Percentiles rank a stretch among this genome's conserved stretches.
These are phyloP conservation scores for Cucurbitaria berberidis DNA, from an alignment of 2,329 filamentous ascomycete genomes.

Conservation along the genomic window DNA sequence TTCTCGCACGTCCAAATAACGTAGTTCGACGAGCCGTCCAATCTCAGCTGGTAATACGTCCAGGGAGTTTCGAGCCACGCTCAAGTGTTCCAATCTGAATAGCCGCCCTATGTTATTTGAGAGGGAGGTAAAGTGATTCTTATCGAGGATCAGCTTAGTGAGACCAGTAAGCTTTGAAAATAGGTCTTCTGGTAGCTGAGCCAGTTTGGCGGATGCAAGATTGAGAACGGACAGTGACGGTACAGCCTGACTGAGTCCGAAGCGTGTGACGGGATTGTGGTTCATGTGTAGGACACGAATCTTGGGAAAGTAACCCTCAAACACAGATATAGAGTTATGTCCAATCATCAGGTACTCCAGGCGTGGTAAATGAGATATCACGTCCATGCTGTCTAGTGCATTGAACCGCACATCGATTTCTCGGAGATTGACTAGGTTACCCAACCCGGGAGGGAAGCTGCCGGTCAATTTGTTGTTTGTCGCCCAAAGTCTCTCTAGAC, in stretches of 20 bases:
- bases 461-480: conserved; percentile 91
- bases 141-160: conserved; percentile 86
- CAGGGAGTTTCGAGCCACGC: conserved; percentile 89
- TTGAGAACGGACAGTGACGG: conserved; percentile 86
- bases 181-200: conserved; percentile 82
- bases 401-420: conserved; percentile 97
- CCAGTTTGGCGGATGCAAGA: conserved; percentile 87
- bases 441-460: conserved; percentile 74
- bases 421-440: conserved; percentile 75
- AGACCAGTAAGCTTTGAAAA: conserved; percentile 88
- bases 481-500: conserved; percentile 87
- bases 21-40: conserved; percentile 83
- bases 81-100: conserved; percentile 84
- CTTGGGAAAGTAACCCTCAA: conserved; percentile 85
- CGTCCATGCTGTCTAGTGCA: conserved; percentile 83
- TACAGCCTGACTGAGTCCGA: conserved; percentile 78
- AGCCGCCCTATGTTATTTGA: conserved; percentile 85
- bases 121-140: conserved; percentile 92
- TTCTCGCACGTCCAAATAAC: conserved; percentile 84
- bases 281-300: conserved; percentile 87
- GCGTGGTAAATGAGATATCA: conserved; percentile 81
- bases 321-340: conserved; percentile 90
- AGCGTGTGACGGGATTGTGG: conserved; percentile 93
- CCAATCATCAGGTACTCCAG: conserved; percentile 88
- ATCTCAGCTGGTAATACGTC: conserved; percentile 85